Percentiles rank a stretch among this genome's conserved stretches.
Conservation (phyloP, 2,329 filamentous ascomycete genomes). For the Cadophora luteo-olivacea region DNA sequence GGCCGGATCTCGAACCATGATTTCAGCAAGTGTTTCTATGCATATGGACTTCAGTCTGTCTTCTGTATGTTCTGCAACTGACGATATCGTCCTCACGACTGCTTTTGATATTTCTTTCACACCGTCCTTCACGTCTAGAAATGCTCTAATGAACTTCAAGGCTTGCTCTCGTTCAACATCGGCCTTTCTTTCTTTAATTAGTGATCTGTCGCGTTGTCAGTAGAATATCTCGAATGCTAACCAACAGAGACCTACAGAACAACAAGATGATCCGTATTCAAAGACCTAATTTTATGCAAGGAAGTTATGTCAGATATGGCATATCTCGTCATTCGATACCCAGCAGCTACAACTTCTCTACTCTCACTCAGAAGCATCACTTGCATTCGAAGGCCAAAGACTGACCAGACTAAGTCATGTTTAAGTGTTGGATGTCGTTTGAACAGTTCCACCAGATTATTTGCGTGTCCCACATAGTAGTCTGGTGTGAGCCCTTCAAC, state of each 20-base stretch:
- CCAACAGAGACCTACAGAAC: constrained; percentile 61
- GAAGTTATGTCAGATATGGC: constrained; percentile 92
- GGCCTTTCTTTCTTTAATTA: constrained; percentile 96
- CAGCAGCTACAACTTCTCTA: constrained; percentile 92
- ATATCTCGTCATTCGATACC: constrained; percentile 91
- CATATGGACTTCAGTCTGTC: constrained; percentile 83
- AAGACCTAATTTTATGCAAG: constrained; percentile 81
- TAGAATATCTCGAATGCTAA: not conserved
- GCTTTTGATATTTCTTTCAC: constrained; percentile 85
- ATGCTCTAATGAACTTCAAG: constrained; percentile 93
- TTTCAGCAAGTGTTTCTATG: constrained; percentile 89
- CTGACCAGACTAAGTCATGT: constrained; percentile 94
- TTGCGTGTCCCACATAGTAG: constrained; percentile 93
- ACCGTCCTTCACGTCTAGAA: constrained; percentile 93
- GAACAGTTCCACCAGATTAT: constrained; percentile 94
- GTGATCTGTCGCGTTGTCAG: constrained; percentile 58
- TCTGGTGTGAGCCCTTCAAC: constrained; percentile 86
- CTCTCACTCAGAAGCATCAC: constrained; percentile 95
- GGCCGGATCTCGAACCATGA: constrained; percentile 84
- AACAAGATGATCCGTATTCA: constrained; percentile 93
- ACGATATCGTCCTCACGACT: constrained; percentile 87
- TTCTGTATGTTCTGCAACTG: constrained; percentile 81
- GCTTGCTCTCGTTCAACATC: constrained; percentile 97
- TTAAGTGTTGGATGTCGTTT: constrained; percentile 92
- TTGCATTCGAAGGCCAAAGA: constrained; percentile 93